Conservation (phyloP, 2,329 filamentous ascomycete species). For the Alternaria gansuensis region DNA sequence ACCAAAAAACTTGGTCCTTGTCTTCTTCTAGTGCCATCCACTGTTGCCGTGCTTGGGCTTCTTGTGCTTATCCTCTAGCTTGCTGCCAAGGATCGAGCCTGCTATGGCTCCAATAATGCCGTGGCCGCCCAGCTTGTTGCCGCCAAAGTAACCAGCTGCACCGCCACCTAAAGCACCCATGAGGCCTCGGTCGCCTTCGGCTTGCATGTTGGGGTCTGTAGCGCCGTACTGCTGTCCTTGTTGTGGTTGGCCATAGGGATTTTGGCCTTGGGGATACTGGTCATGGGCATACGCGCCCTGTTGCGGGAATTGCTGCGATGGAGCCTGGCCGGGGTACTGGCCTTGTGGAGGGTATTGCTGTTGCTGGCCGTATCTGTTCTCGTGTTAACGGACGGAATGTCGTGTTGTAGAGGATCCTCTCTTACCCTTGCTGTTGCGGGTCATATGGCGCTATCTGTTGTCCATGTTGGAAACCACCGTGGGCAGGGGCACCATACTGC, state of each 20-base stretch:
- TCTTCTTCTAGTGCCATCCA: slow-evolving; percentile 22
- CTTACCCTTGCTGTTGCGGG: slow-evolving; percentile 51
- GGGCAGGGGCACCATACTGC: slow-evolving; percentile 58
- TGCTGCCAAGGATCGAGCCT: slow-evolving; percentile 65
- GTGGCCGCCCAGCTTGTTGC: slow-evolving; percentile 64
- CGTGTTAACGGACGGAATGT: slow-evolving; percentile 15
- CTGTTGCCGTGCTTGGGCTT: slow-evolving; percentile 42
- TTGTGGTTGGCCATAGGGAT: slow-evolving; percentile 46
- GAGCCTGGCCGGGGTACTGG: slow-evolving; percentile 46
- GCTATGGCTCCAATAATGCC: slow-evolving; percentile 66
- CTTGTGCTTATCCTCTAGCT: slow-evolving; percentile 65
- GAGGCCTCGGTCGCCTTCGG: slow-evolving; percentile 66
- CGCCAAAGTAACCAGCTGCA: slow-evolving; percentile 64
- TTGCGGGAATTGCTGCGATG: slow-evolving; percentile 53
- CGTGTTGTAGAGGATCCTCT: background rate
- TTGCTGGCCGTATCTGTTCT: slow-evolving; percentile 39
- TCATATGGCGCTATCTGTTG: slow-evolving; percentile 48
- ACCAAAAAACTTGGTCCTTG: background rate
- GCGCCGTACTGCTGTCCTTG: slow-evolving; percentile 53
- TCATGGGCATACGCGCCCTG: slow-evolving; percentile 53
- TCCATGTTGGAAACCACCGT: slow-evolving; percentile 62
- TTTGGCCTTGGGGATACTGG: slow-evolving; percentile 49
- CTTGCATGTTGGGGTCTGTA: slow-evolving; percentile 57
- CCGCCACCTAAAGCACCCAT: slow-evolving; percentile 66
- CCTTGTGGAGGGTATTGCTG: slow-evolving; percentile 23